These are phyloP conservation scores for Talinum fruticosum DNA, from an alignment of 148 eudicot genomes.

Conservation along the genomic window DNA sequence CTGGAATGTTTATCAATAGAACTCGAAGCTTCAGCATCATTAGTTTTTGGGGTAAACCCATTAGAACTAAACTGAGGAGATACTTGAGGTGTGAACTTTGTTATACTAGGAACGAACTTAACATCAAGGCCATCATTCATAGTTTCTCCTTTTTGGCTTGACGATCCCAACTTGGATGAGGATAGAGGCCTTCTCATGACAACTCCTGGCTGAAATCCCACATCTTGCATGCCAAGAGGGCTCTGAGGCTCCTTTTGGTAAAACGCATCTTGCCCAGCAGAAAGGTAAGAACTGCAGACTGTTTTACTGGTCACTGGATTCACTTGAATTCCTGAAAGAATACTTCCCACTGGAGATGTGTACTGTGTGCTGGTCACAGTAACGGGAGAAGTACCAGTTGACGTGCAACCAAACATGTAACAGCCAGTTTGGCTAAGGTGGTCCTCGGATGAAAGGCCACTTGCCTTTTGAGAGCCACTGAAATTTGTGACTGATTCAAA, in stretches of 20 bases:
- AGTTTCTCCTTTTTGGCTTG: slow-evolving; percentile 32
- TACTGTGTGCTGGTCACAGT: background rate
- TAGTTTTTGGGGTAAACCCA: slow-evolving; percentile 32
- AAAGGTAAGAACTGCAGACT: slow-evolving; percentile 18
- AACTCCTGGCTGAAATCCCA: slow-evolving; percentile 17
- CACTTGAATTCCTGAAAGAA: slow-evolving; percentile 26
- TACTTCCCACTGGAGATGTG: slow-evolving; percentile 18
- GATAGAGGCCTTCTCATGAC: slow-evolving; percentile 28
- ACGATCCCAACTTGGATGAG: slow-evolving; percentile 33
- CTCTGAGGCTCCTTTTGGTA: slow-evolving; percentile 31
- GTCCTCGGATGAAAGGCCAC: slow-evolving; percentile 31
- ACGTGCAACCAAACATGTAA: slow-evolving; percentile 19
- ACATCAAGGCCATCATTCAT: slow-evolving; percentile 17
- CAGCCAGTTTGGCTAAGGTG: slow-evolving; percentile 35
- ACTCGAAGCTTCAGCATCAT: slow-evolving; percentile 33
- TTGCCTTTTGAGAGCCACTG: slow-evolving; percentile 31
- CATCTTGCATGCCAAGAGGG: slow-evolving; percentile 17
- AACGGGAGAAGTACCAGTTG: too few species aligned
- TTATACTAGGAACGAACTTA: slow-evolving; percentile 27
- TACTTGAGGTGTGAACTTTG: slow-evolving; percentile 31
- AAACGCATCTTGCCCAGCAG: slow-evolving; percentile 23
- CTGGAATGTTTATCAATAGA: slow-evolving; percentile 44
- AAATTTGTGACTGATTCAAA: slow-evolving; percentile 31
- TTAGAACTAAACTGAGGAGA: slow-evolving; percentile 31
- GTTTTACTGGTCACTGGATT: slow-evolving; percentile 18